These are phyloP conservation scores for Pythium rhizo-oryzae DNA, from an alignment of 352 stramenopile genomes.

Conservation along the genomic window DNA sequence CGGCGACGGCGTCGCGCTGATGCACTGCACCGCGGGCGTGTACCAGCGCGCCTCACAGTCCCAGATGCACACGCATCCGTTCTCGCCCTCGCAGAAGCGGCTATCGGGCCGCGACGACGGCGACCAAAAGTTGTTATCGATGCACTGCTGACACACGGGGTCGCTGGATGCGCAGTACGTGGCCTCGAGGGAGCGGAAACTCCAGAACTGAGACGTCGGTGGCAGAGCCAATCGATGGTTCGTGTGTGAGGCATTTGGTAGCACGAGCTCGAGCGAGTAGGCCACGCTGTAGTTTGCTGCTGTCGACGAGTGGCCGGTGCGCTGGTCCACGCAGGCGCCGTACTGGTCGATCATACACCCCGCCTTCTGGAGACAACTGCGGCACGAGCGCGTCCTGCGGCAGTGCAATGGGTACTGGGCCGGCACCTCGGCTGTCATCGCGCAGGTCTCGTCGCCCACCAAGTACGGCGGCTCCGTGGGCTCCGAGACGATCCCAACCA, in stretches of 20 bases:
- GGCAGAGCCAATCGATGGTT: neutral
- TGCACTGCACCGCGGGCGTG: neutral
- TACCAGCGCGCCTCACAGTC: slow-evolving; percentile 17
- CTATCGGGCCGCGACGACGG: slow-evolving; percentile 12
- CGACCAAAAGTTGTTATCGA: slow-evolving; percentile 18
- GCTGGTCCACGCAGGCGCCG: slow-evolving; percentile 17
- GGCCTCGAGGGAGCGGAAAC: slow-evolving; percentile 16
- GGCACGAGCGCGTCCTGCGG: slow-evolving; percentile 15
- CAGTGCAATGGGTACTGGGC: slow-evolving; percentile 11
- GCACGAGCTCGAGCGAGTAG: neutral
- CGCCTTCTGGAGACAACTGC: slow-evolving; percentile 24
- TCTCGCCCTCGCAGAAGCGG: slow-evolving; percentile 21
- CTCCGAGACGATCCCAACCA: neutral
- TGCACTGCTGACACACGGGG: slow-evolving; percentile 16
- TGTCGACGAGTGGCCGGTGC: neutral
- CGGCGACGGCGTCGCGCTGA: neutral
- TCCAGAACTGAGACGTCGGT: slow-evolving; percentile 2
- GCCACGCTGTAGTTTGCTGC: slow-evolving; percentile 17
- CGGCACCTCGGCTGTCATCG: neutral
- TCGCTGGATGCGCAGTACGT: slow-evolving; percentile 24
- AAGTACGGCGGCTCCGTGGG: slow-evolving; percentile 9
- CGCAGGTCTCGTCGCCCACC: slow-evolving; percentile 17
- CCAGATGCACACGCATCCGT: slow-evolving; percentile 24
- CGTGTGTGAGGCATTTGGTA: slow-evolving; percentile 10
- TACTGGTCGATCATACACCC: slow-evolving; percentile 22